Evolutionary conservation across 2,329 filamentous ascomycete species (phyloP), one percentile per base, ranked within the genome.

Genomic region (Teratosphaeria zuluensis): DNA sequence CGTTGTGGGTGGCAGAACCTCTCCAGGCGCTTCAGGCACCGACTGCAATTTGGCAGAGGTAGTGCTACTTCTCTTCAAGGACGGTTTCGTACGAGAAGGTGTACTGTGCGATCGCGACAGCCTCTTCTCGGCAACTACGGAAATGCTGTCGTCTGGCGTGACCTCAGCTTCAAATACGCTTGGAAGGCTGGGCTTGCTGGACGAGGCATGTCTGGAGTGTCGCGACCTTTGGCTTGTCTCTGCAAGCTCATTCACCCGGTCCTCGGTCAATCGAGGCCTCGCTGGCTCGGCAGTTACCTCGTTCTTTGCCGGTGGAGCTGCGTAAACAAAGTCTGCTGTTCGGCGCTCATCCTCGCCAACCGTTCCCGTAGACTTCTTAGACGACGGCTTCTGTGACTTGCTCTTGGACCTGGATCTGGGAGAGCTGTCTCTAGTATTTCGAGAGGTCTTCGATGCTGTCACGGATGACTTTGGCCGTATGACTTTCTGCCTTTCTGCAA

Each of bases 141-240:
- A 71, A 31, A 70, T 66, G 56, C 68, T 71, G 56, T 71, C 69
- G 54, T 69, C 64, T 9, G 69, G 68, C 9, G 64, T 68, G 5
- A 70, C 58, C 53, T 70, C 58, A 7, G 51, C n/a, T 28, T 62
- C 58, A 16, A 54, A 8, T 8, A 54, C 24, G 9, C 4, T 33
- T 14, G n/a, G 2, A 16, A 56, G 14, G 35, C 32, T 61, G 8
- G 24, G 19, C 4, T 53, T 54, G n/a, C 48, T 54, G 2, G 58
- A 59, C 1, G 58, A 35, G 54, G 56, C 55, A 58, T 57, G 35
- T 58, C 60, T 53, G 59, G 53, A 63, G 16, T 52, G 46, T n/a
- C 48, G 32, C 38, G 33, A 53, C 14, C 32, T n/a, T 32, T 59
- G 38, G 9, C 8, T 31, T 9, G 16, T 59, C 12, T 28, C 19